Evolutionary conservation across 768 basidiomycete genomes (phyloP), one percentile per base, ranked within the genome.

Genomic region (Gyrodon lividus): DNA sequence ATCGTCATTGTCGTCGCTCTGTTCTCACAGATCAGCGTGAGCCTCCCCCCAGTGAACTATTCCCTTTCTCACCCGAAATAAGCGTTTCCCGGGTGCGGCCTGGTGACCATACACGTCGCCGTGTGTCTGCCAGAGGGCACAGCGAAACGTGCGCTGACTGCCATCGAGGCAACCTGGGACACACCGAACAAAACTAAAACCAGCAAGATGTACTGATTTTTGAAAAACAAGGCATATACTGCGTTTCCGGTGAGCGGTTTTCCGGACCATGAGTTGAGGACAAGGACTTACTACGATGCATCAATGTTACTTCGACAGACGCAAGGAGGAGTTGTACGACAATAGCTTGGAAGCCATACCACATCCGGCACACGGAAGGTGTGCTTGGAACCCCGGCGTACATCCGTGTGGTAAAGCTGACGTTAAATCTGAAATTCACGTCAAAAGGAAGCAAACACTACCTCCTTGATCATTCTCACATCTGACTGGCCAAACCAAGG

Each of bases 1-100:
- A 47, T 59, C 3, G 52, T 52, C 54, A 66, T 52, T 5, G 57
- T 66, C 28, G 62, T 59, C 6, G 46, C 43, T 8, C 63, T 59
- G 30, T 16, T 16, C 16, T 5, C 3, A 39, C 34, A 2, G n/a
- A 26, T 48, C 4, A 56, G 43, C 14, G 30, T 14, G 23, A 17
- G 33, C 14, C 14, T 4, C 37, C 12, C 24, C 13, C n/a, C 26
- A 10, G 24, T 14, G 7, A 7, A 3, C n/a, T 26, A n/a, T 16
- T 6, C n/a, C n/a, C n/a, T n/a, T n/a, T n/a, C 52, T 31, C 26
- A 62, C 63, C 63, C 59, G 48, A 59, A 59, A 51, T 56, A 62
- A 0, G 53, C 54, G 16, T 38, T 54, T 24, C 52, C 58, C 8
- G 52, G 41, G 22, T 55, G 61, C 22, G 44, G n/a, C 22, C 14